Base-by-base conservation (phyloP, 2,329 filamentous ascomycete species). In the Celoporthe dispersa region DNA sequence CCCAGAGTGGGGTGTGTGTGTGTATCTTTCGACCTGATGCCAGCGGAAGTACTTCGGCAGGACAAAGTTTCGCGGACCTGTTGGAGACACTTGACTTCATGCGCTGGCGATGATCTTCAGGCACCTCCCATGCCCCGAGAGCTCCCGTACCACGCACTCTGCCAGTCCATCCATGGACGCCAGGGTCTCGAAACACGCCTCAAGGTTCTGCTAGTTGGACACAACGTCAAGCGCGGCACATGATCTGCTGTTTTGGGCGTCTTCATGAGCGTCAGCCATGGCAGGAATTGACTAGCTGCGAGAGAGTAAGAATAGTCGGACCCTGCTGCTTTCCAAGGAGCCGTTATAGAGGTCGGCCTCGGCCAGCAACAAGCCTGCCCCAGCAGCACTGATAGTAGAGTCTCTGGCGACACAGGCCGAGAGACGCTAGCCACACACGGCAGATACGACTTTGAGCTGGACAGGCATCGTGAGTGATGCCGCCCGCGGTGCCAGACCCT, bases 21-120 rank as follows among this genome's bases (percentile, higher is more conserved):
- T 57, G n/a, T 53, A 57, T 31, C n/a, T 35, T 57, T 9, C 48
- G 22, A 55, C 35, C 64, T 48, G 22, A 39, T 37, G 64, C 19
- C 53, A 63, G 44, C 44, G 61, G 51, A 48, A 41, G 44, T 55
- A 68, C 33, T 44, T 64, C 60, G 48, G 66, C 12, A 51, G 61
- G 28, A 62, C 22, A 51, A 9, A 48, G 35, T 51, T 33, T 35
- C 8, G 16, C 39, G 35, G 9, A 65, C 41, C 35, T 60, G 37
- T 64, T 35, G 62, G 60, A 59, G 51, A 37, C 37, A 12, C 16
- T 66, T 57, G 64, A 57, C 35, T 70, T 68, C 65, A 70, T 69
- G 63, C 67, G 63, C 62, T 60, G 67, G 37, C 59, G 53, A 44
- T 67, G 70, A 71, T 71, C 70, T 71, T 71, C 67, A 71, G 67